These are phyloP conservation scores for Musa acuminata DNA, from an alignment of 176 grass and related monocot genomes.

Conservation along the genomic window DNA sequence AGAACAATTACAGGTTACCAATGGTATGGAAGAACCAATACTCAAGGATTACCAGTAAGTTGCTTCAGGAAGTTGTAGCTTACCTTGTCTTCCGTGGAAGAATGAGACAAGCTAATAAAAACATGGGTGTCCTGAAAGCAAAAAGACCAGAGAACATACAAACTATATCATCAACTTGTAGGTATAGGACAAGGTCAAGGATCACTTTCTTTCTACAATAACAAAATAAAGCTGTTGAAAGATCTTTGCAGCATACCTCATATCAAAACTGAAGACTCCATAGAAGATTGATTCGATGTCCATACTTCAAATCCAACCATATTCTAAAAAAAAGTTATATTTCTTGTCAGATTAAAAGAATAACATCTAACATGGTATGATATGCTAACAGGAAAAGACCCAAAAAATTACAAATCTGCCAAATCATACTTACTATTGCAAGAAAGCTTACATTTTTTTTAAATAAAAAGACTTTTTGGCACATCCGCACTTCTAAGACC, in stretches of 20 bases:
- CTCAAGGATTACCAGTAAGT: background rate
- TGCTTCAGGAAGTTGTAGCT: background rate
- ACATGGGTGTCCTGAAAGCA: background rate
- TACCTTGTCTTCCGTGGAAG: background rate
- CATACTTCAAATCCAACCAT: background rate
- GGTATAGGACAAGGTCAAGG: background rate
- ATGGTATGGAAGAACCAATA: background rate
- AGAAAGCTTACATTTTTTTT: background rate
- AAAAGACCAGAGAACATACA: background rate
- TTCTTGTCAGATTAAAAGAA: background rate
- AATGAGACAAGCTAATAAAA: background rate
- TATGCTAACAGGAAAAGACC: background rate
- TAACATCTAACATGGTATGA: background rate
- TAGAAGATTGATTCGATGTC: background rate
- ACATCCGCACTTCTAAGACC: background rate
- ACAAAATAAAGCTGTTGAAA: background rate
- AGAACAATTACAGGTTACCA: background rate
- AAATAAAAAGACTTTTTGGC: background rate
- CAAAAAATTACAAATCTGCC: background rate
- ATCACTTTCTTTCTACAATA: background rate
- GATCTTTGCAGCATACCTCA: background rate
- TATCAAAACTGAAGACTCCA: background rate
- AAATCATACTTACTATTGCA: background rate
- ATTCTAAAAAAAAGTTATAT: background rate
- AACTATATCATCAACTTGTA: background rate